Base-by-base conservation (phyloP, 2,329 filamentous ascomycete genomes). In the Biscogniauxia mediterranea region DNA sequence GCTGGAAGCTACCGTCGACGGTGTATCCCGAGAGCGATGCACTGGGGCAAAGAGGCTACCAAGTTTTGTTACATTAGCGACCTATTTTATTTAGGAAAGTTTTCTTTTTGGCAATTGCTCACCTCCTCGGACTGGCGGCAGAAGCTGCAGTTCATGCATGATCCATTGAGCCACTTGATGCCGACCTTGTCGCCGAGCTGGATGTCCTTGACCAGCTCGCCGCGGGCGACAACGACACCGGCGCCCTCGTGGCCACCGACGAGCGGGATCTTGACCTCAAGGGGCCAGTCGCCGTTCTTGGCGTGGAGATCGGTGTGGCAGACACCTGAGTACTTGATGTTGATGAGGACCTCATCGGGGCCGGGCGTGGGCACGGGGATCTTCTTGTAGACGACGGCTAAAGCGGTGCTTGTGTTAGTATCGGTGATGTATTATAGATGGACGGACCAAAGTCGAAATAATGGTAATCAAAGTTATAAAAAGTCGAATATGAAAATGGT, bases 151-250 rank as follows among this genome's bases (percentile, higher is more conserved):
- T 83, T 77, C 64, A 96, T 81, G 78, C 94, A 97, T 54, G 90
- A 89, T 66, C 92, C 91, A 78, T 97, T 95, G 73, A 97, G 83
- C 93, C 93, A 97, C 82, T 92, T 97, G 77, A 98, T 85, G 74
- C 94, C 94, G 64, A 88, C 94, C 71, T 92, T 81, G 73, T 96
- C 92, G 69, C 93, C 93, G 70, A 97, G 82, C 74, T 92, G 80
- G 64, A 96, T 79, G 69, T 95, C 91, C 2, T 83, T 79, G 66
- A 95, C 92, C 42, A 96, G 84, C 19, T 89, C 81, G 70, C 93
- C 93, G 65, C 84, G 85, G 56, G 90, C 88, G 38, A 97, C 93
- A 46, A 97, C 90, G 56, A 93, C 78, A 74, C 93, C 93, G 26
- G 92, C 92, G 71, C 93, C 86, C 73, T 89, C 85, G 77, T 89